These are phyloP conservation scores for Leptographium flavum DNA, from an alignment of 2,329 filamentous ascomycete genomes.

Conservation along the genomic window DNA sequence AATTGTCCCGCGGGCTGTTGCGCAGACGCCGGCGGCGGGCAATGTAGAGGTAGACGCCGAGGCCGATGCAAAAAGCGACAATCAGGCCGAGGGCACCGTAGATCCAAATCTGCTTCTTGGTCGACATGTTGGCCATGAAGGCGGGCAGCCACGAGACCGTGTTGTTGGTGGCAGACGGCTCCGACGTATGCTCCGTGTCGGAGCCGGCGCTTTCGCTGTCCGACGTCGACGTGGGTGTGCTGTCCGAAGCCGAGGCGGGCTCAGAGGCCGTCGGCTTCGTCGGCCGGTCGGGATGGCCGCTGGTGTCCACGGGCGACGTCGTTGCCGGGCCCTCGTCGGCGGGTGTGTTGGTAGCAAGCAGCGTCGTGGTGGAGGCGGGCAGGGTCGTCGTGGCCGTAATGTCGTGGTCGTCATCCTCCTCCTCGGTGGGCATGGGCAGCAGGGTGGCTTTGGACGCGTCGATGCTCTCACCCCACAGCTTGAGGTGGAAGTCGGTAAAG, in stretches of 20 bases:
- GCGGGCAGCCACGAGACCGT: constrained; percentile 62
- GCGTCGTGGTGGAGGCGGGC: constrained; percentile 48
- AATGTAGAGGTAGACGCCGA: constrained; percentile 71
- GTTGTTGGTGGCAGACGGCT: constrained; percentile 21
- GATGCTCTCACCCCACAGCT: constrained; percentile 82
- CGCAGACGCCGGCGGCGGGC: constrained; percentile 63
- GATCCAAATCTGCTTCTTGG: constrained; percentile 85
- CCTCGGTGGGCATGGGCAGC: constrained; percentile 67
- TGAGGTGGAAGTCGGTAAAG: constrained; percentile 85
- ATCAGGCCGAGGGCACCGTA: constrained; percentile 79
- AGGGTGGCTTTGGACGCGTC: constrained; percentile 58
- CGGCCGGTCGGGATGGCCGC: constrained; percentile 52
- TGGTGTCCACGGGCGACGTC: constrained; percentile 24
- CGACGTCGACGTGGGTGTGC: not conserved
- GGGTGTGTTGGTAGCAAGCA: constrained; percentile 29
- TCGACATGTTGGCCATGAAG: constrained; percentile 75
- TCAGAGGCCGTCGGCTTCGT: constrained; percentile 23
- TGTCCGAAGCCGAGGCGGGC: not conserved
- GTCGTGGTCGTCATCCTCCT: constrained; percentile 75
- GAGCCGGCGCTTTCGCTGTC: constrained; percentile 1
- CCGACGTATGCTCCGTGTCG: constrained; percentile 17
- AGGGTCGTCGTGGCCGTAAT: constrained; percentile 48
- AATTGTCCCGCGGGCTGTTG: constrained; percentile 64
- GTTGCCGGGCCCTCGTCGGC: constrained; percentile 14
- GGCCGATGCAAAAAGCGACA: constrained; percentile 62